phyloP scores from a whole-genome alignment of 129 eudicot genomes.

The Helichrysum umbraculigerum region DNA sequence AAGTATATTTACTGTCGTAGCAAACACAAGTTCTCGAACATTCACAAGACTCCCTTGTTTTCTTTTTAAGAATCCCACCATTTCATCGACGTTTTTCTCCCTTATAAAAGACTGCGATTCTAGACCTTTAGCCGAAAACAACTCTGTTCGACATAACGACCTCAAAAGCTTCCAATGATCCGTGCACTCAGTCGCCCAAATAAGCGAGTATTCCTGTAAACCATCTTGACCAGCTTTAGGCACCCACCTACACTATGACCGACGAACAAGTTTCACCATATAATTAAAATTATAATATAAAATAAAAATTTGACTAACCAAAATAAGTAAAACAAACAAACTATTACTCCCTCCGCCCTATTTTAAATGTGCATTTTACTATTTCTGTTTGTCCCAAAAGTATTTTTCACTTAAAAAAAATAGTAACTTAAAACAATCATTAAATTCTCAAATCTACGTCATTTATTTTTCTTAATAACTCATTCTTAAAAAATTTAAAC shows the following conservation, averaged over 20 bases:
- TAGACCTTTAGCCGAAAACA: conserved; percentile 37
- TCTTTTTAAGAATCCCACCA: conserved; percentile 22
- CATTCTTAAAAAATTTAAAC: no score
- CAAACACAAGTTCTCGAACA: conserved; percentile 35
- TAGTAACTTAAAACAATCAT: no score
- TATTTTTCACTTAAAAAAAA: no score
- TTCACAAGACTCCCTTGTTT: conserved; percentile 32
- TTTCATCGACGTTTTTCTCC: conserved; percentile 28
- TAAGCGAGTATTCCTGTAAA: conserved; percentile 26
- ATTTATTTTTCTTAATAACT: no score
- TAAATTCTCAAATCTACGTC: no score
- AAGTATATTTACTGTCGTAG: conserved; percentile 29
- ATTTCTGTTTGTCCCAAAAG: no score
- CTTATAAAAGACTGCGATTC: conserved; percentile 23
- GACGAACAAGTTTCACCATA: background rate
- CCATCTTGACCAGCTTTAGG: conserved; percentile 43
- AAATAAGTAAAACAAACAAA: no score
- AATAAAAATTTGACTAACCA: no score
- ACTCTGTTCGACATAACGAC: conserved; percentile 18
- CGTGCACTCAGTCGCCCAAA: conserved; percentile 37
- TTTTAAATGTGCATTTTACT: no score
- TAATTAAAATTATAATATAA: no score
- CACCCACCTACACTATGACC: conserved; percentile 25
- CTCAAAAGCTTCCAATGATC: conserved; percentile 33
- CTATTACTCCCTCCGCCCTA: no score